Percentiles rank a stretch among this genome's conserved stretches.
phyloP scores from a whole-genome alignment of 495 filamentous ascomycete genomes.

The Tetracladium marchalianum region DNA sequence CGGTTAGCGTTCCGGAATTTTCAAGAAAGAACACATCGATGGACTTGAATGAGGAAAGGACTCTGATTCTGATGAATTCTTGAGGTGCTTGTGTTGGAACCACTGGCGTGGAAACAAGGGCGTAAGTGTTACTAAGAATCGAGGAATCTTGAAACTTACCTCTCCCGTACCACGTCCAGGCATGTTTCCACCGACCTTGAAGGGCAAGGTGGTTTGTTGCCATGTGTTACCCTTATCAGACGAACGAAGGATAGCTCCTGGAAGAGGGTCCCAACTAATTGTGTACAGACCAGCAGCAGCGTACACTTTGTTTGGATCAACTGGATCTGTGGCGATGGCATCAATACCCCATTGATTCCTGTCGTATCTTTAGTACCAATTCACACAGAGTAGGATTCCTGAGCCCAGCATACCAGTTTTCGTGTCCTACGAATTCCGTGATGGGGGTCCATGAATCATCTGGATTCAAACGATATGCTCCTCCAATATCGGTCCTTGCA shows the following conservation, averaged over 20 bases:
- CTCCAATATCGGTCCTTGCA: constrained; percentile 53
- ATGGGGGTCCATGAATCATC: constrained; percentile 48
- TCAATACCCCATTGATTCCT: constrained; percentile 48
- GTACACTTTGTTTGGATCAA: constrained; percentile 43
- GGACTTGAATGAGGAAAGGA: too few relatives aligned
- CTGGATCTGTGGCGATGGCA: constrained; percentile 46
- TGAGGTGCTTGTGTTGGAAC: too few relatives aligned
- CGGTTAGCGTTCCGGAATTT: not conserved
- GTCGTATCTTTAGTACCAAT: constrained; percentile 1
- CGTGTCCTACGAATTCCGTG: constrained; percentile 38
- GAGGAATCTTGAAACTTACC: not conserved
- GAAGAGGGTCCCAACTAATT: constrained; percentile 46
- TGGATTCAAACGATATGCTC: constrained; percentile 45
- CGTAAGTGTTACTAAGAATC: too few relatives aligned
- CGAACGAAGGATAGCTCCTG: constrained; percentile 40
- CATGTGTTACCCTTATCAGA: constrained; percentile 42
- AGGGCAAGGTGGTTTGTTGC: constrained; percentile 34
- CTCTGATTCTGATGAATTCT: too few relatives aligned
- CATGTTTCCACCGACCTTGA: constrained; percentile 57
- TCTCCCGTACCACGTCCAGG: constrained; percentile 56
- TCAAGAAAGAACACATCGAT: too few relatives aligned
- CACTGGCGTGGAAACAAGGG: too few relatives aligned
- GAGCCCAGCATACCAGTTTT: constrained; percentile 28
- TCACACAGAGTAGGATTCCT: not conserved
- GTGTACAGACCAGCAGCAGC: constrained; percentile 50